Base-by-base conservation (phyloP, 495 filamentous ascomycete genomes). In the Aspergillus mulundensis region DNA sequence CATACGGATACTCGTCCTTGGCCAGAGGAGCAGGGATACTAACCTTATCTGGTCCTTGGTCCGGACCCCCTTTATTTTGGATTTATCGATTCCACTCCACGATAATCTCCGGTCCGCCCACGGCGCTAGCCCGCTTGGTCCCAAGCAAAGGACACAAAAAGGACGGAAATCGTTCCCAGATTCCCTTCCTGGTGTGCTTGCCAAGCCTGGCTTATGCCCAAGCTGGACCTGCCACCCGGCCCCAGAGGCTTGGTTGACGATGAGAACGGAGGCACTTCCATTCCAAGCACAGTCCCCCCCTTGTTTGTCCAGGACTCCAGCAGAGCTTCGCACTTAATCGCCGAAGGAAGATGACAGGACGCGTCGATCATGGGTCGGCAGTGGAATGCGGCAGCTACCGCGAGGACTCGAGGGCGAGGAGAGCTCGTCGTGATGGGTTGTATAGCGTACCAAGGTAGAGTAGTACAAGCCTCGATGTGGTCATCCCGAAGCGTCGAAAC, bases 91-190 rank as follows among this genome's bases (percentile, higher is more conserved):
- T 32, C 32, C 43, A 34, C 52, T 51, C 63, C 60, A 62, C 60
- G 60, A 66, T 62, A 66, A 66, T 62, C 60, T 66, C 63, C 63
- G 63, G 60, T 55, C 59, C 53, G 50, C 58, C 50, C 58, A 58
- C 11, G 24, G 23, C 57, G 51, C 57, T 62, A 62, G 23, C 34
- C 19, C 34, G 34, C 34, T 40, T n/a, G 50, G 43, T 48, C 56
- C 59, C 59, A 65, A 65, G 49, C 51, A 54, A 57, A 59, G 56
- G 53, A 57, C 34, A 57, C 50, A 50, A 55, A 50, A 55, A 52
- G 44, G 46, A 51, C 42, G 57, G 46, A 47, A 56, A 56, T 62
- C 57, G 60, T 61, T 58, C 58, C 58, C 38, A 58, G 49, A 61
- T 61, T 59, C 56, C 63, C 40, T 62, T 58, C 54, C 36, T 23